phyloP scores from a whole-genome alignment of 2,329 filamentous ascomycete species.

The Pseudogymnoascus verrucosus region DNA sequence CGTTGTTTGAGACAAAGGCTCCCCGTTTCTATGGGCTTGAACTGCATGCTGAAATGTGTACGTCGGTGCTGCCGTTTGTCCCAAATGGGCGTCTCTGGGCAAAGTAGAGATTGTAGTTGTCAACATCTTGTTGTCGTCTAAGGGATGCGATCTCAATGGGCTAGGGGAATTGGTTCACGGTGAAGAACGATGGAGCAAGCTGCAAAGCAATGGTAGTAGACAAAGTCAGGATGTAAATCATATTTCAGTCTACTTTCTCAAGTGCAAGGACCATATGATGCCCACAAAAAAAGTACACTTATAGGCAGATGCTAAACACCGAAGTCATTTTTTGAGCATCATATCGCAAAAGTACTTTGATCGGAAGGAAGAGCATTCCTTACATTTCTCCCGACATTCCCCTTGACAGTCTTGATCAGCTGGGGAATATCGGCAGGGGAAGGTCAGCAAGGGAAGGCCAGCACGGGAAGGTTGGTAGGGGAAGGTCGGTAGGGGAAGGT shows the following conservation, averaged over 20 bases:
- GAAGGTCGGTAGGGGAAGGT: neutral
- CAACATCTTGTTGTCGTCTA: neutral
- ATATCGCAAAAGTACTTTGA: neutral
- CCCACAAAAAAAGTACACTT: neutral
- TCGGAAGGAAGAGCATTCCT: neutral
- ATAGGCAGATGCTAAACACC: neutral
- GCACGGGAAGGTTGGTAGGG: neutral
- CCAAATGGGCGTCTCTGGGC: neutral
- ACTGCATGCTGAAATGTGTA: constrained; percentile 11
- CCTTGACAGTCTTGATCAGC: neutral
- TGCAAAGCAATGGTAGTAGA: neutral
- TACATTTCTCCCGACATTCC: neutral
- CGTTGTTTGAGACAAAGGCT: constrained; percentile 1
- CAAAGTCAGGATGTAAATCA: neutral
- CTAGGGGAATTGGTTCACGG: too few species aligned
- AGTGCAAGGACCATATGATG: neutral
- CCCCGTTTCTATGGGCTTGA: constrained; percentile 9
- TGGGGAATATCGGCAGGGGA: neutral
- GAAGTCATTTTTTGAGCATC: neutral
- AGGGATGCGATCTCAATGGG: neutral
- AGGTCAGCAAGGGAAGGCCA: too few species aligned
- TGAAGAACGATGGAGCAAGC: neutral
- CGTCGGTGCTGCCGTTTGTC: neutral
- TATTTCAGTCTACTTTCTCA: neutral
- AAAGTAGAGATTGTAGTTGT: neutral